Conservation (phyloP, 2,329 filamentous ascomycete genomes). For the Neopestalotiopsis clavispora region DNA sequence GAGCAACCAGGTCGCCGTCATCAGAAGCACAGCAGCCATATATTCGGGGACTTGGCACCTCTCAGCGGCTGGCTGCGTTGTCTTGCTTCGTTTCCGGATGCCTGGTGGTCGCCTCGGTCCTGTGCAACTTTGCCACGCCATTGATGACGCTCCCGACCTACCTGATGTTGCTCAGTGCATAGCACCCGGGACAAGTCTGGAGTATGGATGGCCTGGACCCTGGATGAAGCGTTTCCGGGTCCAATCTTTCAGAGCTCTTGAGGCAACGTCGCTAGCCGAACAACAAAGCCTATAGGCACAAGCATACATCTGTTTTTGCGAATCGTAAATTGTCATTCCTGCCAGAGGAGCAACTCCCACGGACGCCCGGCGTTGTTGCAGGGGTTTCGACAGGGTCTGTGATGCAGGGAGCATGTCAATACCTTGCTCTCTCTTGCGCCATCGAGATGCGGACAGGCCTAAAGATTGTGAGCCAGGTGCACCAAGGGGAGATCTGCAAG, state of each 20-base stretch:
- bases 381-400: not conserved
- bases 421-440: not conserved
- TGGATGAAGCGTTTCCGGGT: not conserved
- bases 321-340: conserved; percentile 8
- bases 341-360: not conserved
- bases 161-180: not conserved
- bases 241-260: not conserved
- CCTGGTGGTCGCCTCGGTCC: not conserved
- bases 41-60: not conserved
- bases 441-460: conserved; percentile 10
- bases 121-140: conserved; percentile 1
- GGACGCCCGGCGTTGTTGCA: not conserved
- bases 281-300: not conserved
- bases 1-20: not conserved
- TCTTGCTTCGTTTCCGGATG: conserved; percentile 1
- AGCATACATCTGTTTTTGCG: not conserved
- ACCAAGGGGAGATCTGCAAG: conserved; percentile 10
- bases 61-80: not conserved
- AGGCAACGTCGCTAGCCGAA: not conserved
- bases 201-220: not conserved
- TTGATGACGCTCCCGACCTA: not conserved
- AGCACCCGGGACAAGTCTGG: not conserved
- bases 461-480: not conserved
- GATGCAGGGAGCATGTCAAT: conserved; percentile 4
- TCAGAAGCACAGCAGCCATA: not conserved